phyloP scores from a whole-genome alignment of 192 early-diverging fungal genomes.

The Coemansia aciculifera region DNA sequence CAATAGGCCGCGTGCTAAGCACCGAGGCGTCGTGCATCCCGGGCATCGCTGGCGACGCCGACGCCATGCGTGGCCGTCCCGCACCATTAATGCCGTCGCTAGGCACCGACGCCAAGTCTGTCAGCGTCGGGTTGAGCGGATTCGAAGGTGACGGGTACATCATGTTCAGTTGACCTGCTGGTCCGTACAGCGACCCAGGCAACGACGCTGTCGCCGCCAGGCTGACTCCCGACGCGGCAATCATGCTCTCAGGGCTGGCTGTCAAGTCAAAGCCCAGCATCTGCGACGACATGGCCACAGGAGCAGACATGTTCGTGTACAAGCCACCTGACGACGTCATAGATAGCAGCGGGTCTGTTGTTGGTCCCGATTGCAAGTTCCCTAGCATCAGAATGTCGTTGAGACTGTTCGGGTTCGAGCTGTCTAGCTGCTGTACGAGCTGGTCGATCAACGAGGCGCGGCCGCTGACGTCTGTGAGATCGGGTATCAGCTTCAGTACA shows the following conservation, averaged over 20 bases:
- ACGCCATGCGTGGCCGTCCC: conserved; percentile 22
- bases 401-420: conserved; percentile 39
- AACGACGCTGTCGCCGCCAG: conserved; percentile 3
- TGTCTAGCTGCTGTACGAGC: conserved; percentile 53
- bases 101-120: conserved; percentile 21
- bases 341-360: conserved; percentile 47
- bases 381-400: conserved; percentile 36
- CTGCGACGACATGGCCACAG: conserved; percentile 9
- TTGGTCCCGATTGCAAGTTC: conserved; percentile 31
- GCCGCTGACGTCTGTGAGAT: conserved; percentile 45
- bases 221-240: background rate
- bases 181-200: conserved; percentile 9
- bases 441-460: conserved; percentile 46
- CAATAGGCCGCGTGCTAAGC: conserved; percentile 34
- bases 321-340: conserved; percentile 21
- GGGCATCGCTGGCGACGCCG: conserved; percentile 33
- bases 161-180: conserved; percentile 5
- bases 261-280: conserved; percentile 32
- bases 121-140: conserved; percentile 29
- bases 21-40: conserved; percentile 22
- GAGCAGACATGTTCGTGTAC: conserved; percentile 22
- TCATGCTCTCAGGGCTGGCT: conserved; percentile 31
- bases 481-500: conserved; percentile 47
- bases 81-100: background rate
- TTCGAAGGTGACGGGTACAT: conserved; percentile 7